Base-by-base conservation (phyloP, 2,329 filamentous ascomycete genomes). In the Nemania diffusa region DNA sequence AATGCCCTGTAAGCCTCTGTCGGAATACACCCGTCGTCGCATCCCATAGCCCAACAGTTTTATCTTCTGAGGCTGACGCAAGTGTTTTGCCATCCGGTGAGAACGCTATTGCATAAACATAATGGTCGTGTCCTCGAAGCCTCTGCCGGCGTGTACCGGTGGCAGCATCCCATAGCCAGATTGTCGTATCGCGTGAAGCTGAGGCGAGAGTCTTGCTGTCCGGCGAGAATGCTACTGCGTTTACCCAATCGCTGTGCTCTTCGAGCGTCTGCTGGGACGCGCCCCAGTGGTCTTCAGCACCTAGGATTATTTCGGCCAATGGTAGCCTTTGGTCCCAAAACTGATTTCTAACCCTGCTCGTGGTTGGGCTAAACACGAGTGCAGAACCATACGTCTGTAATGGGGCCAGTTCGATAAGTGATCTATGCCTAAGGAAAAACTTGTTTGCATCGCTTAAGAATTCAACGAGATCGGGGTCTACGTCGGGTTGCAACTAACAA, bases 331-430 rank as follows among this genome's bases (percentile, higher is more conserved):
- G 29, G 0, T 65, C 2, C 62, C 51, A 51, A 27, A 50, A 65
- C 9, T 42, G 56, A 1, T 51, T 57, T 56, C 57, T 40, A 27
- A 61, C 24, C 29, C 5, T 2, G 46, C 50, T 56, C 27, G 3
- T 29, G 5, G 40, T 51, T 17, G 62, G 62, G 22, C 50, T 61
- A 8, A 61, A 61, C 1, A 60, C n/a, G 0, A 65, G 51, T 2
- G 62, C 62, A 1, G 50, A 57, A 8, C 27, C 29, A 34, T 65
- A 65, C 11, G 29, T 42, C 27, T 65, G 62, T 42, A 65, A 32
- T 3, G 62, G 57, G 7, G 37, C n/a, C 22, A 26, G 20, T 29
- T 60, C 15, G 15, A 65, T 57, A 42, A 51, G 24, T 5, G 5
- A 7, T 13, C 17, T 57, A 44, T 61, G 1, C 1, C 9, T 17